Evolutionary conservation across 805 yeast genomes (phyloP).

Genomic region (Cyberlindnera lachancei): DNA sequence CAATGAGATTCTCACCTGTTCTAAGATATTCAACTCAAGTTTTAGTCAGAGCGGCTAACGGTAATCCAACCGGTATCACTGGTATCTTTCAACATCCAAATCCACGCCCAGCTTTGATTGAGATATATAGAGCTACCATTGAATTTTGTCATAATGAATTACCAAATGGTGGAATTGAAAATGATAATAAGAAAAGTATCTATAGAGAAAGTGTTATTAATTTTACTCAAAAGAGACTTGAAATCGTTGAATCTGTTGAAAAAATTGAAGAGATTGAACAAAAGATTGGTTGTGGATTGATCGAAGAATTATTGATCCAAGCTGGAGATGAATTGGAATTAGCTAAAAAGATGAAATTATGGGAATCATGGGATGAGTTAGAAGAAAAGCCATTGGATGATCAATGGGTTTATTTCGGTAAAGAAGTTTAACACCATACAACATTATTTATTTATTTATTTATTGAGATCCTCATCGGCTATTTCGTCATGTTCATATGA

Average conservation of each 20-base stretch:
- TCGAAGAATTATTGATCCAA: slow-evolving; percentile 76
- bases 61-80: slow-evolving; percentile 75
- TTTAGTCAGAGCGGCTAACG: slow-evolving; percentile 49
- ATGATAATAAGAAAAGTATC: slow-evolving; percentile 58
- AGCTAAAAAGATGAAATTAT: slow-evolving; percentile 57
- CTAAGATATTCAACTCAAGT: slow-evolving; percentile 36
- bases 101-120: slow-evolving; percentile 71
- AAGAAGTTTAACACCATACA: slow-evolving; percentile 34
- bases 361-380: slow-evolving; percentile 74
- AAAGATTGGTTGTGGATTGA: slow-evolving; percentile 72
- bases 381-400: slow-evolving; percentile 74
- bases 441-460: slow-evolving; percentile 3
- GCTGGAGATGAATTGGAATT: slow-evolving; percentile 74
- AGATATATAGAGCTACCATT: slow-evolving; percentile 66
- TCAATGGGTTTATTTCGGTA: slow-evolving; percentile 80
- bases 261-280: slow-evolving; percentile 60
- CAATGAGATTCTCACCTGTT: slow-evolving; percentile 26
- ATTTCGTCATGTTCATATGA: too few relatives aligned
- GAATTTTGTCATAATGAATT: slow-evolving; percentile 47
- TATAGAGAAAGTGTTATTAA: slow-evolving; percentile 70
- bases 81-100: slow-evolving; percentile 75
- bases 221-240: slow-evolving; percentile 61
- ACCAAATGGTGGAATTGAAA: too few relatives aligned
- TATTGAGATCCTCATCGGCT: too few relatives aligned
- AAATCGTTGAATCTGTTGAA: slow-evolving; percentile 56